Percentiles rank a stretch among this genome's conserved stretches.
Evolutionary conservation across 2,329 filamentous ascomycete genomes (phyloP).

Genomic region (Clarireedia paspali): DNA sequence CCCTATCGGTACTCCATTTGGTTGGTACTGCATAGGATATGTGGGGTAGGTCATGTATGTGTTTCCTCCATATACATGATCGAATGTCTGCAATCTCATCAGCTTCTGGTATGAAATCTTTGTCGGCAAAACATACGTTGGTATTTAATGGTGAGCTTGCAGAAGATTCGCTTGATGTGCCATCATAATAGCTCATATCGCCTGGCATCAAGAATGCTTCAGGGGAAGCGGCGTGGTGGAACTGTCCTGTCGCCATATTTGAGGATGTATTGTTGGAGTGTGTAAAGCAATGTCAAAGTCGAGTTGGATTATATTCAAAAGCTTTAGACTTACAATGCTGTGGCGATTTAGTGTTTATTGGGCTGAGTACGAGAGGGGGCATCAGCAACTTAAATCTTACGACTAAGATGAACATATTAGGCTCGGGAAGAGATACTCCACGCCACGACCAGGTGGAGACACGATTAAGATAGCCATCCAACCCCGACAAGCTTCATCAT

Average conservation of each 20-base stretch:
- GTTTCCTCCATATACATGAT: constrained; percentile 16
- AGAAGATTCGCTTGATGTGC: constrained; percentile 28
- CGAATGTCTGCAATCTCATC: constrained; percentile 9
- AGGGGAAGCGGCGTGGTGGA: constrained; percentile 15
- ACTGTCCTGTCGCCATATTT: constrained; percentile 21
- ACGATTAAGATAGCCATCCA: constrained; percentile 5
- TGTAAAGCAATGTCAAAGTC: neutral
- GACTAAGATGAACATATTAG: neutral
- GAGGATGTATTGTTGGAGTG: neutral
- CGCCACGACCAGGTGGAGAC: neutral
- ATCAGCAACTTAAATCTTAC: constrained; percentile 7
- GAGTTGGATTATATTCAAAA: neutral
- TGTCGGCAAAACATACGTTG: constrained; percentile 18
- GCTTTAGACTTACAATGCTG: neutral
- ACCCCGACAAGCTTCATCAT: constrained; percentile 3
- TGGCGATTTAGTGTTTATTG: neutral
- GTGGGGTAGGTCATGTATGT: constrained; percentile 23
- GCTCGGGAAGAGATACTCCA: constrained; percentile 8
- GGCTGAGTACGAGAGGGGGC: neutral
- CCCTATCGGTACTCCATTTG: constrained; percentile 19
- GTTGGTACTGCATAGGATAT: constrained; percentile 26
- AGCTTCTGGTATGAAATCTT: neutral
- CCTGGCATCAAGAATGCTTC: constrained; percentile 19
- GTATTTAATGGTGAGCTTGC: constrained; percentile 27
- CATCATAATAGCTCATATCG: constrained; percentile 26